Percentiles rank a stretch among this genome's conserved stretches.
phyloP scores from a whole-genome alignment of 331 rosid genomes.

The Acacia concinna region DNA sequence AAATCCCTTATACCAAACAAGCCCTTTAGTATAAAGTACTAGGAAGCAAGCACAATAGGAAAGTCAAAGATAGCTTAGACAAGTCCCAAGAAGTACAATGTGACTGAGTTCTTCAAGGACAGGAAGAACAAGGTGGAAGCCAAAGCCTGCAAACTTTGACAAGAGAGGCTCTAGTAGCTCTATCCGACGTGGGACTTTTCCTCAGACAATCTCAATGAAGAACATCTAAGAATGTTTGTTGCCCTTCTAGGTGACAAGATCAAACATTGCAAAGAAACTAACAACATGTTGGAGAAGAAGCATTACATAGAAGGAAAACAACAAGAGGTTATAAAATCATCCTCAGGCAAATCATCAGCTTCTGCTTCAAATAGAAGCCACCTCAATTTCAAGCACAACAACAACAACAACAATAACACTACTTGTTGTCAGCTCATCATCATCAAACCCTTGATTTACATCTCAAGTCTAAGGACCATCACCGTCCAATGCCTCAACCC shows the following conservation, averaged over 20 bases:
- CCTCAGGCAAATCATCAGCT: neutral
- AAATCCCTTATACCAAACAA: too few relatives aligned
- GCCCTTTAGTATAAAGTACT: too few relatives aligned
- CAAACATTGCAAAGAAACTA: neutral
- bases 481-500: neutral
- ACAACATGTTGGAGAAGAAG: conserved; percentile 25
- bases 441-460: neutral
- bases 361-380: neutral
- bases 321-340: neutral
- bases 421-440: neutral
- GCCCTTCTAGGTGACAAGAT: conserved; percentile 3
- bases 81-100: conserved; percentile 28
- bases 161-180: conserved; percentile 13
- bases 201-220: neutral
- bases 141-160: conserved; percentile 31
- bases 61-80: neutral
- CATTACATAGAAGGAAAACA: neutral
- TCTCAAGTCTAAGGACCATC: neutral
- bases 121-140: conserved; percentile 37
- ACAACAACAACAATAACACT: neutral
- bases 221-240: neutral
- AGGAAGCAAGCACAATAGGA: too few relatives aligned
- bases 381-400: neutral
- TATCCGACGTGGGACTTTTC: conserved; percentile 36
- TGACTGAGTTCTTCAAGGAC: conserved; percentile 42